phyloP scores from a whole-genome alignment of 371 early-diverging fungal genomes.

The Rhizopus sp. region DNA sequence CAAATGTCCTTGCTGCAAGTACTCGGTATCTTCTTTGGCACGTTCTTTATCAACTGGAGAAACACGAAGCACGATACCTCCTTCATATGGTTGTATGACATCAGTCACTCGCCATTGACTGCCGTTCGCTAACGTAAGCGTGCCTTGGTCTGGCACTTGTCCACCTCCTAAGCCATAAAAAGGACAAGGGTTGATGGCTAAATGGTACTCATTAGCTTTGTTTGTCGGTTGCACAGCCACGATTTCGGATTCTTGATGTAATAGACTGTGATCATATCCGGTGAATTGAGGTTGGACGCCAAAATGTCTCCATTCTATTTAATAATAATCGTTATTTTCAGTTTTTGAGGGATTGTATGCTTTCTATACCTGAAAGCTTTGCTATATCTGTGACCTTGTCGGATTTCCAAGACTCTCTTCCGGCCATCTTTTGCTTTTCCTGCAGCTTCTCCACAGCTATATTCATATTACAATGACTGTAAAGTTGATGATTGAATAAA shows the following conservation, averaged over 20 bases:
- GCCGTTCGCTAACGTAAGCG: slow-evolving; percentile 47
- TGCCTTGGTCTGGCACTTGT: slow-evolving; percentile 69
- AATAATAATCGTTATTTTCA: not conserved
- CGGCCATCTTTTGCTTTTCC: slow-evolving; percentile 55
- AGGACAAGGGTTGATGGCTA: slow-evolving; percentile 72
- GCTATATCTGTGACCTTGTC: slow-evolving; percentile 33
- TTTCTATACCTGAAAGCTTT: slow-evolving; percentile 33
- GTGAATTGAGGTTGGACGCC: slow-evolving; percentile 57
- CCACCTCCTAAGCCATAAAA: slow-evolving; percentile 81
- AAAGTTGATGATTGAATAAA: not conserved
- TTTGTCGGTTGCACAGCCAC: slow-evolving; percentile 49
- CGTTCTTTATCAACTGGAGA: slow-evolving; percentile 11
- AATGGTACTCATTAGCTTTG: slow-evolving; percentile 38
- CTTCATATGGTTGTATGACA: slow-evolving; percentile 62
- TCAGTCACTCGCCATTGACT: slow-evolving; percentile 51
- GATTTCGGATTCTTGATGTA: slow-evolving; percentile 54
- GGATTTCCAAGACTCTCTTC: slow-evolving; percentile 61
- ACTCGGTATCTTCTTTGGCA: slow-evolving; percentile 41
- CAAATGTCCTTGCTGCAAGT: slow-evolving; percentile 44
- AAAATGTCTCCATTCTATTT: slow-evolving; percentile 40
- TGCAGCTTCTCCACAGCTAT: slow-evolving; percentile 55
- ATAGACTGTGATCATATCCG: slow-evolving; percentile 50
- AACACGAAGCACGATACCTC: slow-evolving; percentile 41
- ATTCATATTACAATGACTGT: not conserved
- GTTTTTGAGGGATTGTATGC: not conserved